phyloP scores from a whole-genome alignment of 306 rosid genomes.

The Acmispon strigosus region DNA sequence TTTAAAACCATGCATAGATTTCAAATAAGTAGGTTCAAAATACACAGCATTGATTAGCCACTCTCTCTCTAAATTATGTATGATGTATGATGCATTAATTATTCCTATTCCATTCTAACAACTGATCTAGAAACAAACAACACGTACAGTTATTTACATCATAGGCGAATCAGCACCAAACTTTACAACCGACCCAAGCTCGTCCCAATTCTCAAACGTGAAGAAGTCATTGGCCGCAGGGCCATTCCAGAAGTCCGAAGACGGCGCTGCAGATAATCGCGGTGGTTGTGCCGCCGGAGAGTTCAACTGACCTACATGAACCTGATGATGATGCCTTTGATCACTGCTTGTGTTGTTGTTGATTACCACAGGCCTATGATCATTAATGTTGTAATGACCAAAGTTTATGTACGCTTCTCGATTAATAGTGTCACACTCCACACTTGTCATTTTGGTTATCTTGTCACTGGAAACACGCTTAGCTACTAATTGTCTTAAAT shows the following conservation, averaged over 20 bases:
- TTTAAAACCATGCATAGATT: not conserved
- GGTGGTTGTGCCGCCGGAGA: constrained; percentile 17
- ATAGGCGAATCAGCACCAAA: constrained; percentile 43
- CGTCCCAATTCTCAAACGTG: constrained; percentile 54
- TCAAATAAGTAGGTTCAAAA: too few species aligned
- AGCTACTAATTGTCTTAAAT: constrained; percentile 33
- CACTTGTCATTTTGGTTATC: constrained; percentile 6
- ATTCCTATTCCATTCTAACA: not conserved
- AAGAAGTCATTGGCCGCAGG: constrained; percentile 24
- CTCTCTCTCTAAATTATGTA: too few species aligned
- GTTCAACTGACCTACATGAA: constrained; percentile 13
- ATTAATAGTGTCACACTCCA: constrained; percentile 14
- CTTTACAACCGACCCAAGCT: constrained; percentile 55
- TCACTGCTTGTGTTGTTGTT: not conserved
- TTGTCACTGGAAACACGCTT: constrained; percentile 26
- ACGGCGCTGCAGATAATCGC: constrained; percentile 15
- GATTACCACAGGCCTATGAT: constrained; percentile 36
- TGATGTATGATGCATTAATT: too few species aligned
- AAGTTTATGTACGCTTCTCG: constrained; percentile 46
- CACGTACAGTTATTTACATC: not conserved
- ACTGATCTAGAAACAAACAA: not conserved
- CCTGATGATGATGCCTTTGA: constrained; percentile 19
- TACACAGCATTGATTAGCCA: too few species aligned
- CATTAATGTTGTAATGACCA: constrained; percentile 12
- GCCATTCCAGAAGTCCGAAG: constrained; percentile 37